Conservation (phyloP, 768 basidiomycete genomes). For the Calocybe gangraenosa region DNA sequence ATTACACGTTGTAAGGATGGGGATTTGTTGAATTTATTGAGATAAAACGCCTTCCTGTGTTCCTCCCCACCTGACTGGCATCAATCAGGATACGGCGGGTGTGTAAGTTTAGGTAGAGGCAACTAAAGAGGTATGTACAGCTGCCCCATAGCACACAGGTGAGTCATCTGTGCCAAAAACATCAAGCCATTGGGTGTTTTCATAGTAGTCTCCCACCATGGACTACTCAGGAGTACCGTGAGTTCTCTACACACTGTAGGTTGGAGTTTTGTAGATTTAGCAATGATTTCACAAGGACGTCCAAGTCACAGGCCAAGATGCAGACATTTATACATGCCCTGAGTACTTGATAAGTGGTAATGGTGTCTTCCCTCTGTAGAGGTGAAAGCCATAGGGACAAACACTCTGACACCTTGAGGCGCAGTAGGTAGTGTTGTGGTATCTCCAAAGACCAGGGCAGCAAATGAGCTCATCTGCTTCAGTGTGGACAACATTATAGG, state of each 20-base stretch:
- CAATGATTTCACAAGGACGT: slow-evolving; percentile 22
- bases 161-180: slow-evolving; percentile 29
- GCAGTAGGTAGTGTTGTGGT: slow-evolving; percentile 12
- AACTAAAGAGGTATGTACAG: slow-evolving; percentile 21
- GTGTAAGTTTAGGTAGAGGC: slow-evolving; percentile 21
- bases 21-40: slow-evolving; percentile 18
- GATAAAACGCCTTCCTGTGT: slow-evolving; percentile 15
- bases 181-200: slow-evolving; percentile 19
- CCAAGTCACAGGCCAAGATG: slow-evolving; percentile 26
- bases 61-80: slow-evolving; percentile 11
- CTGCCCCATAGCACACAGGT: slow-evolving; percentile 28
- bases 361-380: slow-evolving; percentile 19
- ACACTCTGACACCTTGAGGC: slow-evolving; percentile 5
- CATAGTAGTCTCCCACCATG: slow-evolving; percentile 19
- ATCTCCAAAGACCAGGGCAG: slow-evolving; percentile 10
- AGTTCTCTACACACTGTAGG: slow-evolving; percentile 27
- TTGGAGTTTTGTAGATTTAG: slow-evolving; percentile 14
- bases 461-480: slow-evolving; percentile 28
- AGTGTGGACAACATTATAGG: slow-evolving; percentile 27
- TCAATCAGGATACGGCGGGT: slow-evolving; percentile 25
- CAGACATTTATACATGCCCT: slow-evolving; percentile 26
- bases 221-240: slow-evolving; percentile 26
- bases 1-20: slow-evolving; percentile 28
- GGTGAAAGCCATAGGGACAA: slow-evolving; percentile 32
- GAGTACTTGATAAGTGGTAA: slow-evolving; percentile 18